A percentile compares a stretch with the other conserved stretches of the same genome.
phyloP scores from a whole-genome alignment of 2,329 filamentous ascomycete species.

The Dothidotthia symphoricarpi region DNA sequence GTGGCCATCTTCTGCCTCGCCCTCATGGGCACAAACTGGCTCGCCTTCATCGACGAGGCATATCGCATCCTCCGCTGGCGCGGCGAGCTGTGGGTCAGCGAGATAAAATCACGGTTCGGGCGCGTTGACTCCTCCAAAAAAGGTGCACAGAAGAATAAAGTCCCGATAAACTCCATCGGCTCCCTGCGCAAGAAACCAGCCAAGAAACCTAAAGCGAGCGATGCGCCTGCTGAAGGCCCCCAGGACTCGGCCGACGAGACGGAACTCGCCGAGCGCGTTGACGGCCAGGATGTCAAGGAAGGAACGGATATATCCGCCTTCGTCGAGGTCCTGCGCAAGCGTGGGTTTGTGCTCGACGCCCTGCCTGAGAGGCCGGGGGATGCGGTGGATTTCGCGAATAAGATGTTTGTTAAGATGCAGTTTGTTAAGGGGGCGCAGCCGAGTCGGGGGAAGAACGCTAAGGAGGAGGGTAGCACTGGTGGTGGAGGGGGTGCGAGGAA shows the following conservation, averaged over 20 bases:
- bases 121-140: slow-evolving; percentile 49
- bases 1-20: slow-evolving; percentile 93
- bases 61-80: slow-evolving; percentile 89
- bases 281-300: slow-evolving; percentile 62
- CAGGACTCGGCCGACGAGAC: slow-evolving; percentile 57
- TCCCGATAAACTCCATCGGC: slow-evolving; percentile 65
- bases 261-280: slow-evolving; percentile 62
- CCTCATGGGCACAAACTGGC: slow-evolving; percentile 98
- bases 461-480: slow-evolving; percentile 31
- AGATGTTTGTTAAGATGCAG: slow-evolving; percentile 98
- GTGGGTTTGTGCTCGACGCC: slow-evolving; percentile 75
- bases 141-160: slow-evolving; percentile 40
- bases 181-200: slow-evolving; percentile 16
- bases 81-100: slow-evolving; percentile 93
- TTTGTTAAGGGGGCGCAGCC: slow-evolving; percentile 83
- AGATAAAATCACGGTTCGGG: slow-evolving; percentile 92
- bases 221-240: slow-evolving; percentile 47
- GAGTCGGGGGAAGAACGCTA: slow-evolving; percentile 70
- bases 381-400: slow-evolving; percentile 80
- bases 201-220: slow-evolving; percentile 45
- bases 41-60: slow-evolving; percentile 93
- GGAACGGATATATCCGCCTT: slow-evolving; percentile 88
- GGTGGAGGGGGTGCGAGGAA: slow-evolving; percentile 41
- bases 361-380: slow-evolving; percentile 54
- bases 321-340: slow-evolving; percentile 73